Evolutionary conservation across 441 rosid species (phyloP), one percentile per base, ranked within the genome.

Genomic region (Pelargonium myrrhifolium): DNA sequence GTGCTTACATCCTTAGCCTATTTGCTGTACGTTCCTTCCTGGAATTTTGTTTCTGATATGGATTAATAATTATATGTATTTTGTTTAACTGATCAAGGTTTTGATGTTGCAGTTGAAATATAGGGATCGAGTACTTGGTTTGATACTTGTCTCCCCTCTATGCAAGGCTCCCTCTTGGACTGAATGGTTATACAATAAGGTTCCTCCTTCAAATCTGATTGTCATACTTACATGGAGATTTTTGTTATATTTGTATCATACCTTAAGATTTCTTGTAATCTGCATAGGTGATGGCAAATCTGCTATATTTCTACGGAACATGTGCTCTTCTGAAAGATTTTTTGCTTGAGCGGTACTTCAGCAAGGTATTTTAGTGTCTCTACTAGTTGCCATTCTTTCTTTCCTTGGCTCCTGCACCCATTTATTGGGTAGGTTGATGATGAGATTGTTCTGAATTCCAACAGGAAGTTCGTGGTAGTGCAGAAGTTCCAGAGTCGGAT

Each of bases 171-270:
- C 99, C 67, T 93, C 97, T 53, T 93, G 96, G 96, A 82, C 96
- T 65, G 98, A 93, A 82, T 93, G 98, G 98, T 71, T 93, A 67
- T 87, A 78, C 71, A 89, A 91, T 71, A 93, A 93, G 98, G 98
- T 93, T 49, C 42, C 60, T 77, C 62, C 53, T 68, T 64, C 69
- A 56, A 49, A 63, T 72, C 60, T 55, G 64, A 26, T 68, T 67
- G 7, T 71, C 24, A 26, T 62, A 47, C 26, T 64, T 60, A 6
- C 7, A 47, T 53, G 9, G 39, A 6, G 42, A 17, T 62, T 67
- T 63, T 11, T 39, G 3, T 65, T 43, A 15, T 21, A 42, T 43
- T 6, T 17, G 43, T 72, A 37, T 24, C 24, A 31, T 72, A 11
- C 71, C 70, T 47, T 17, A 65, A 55, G 22, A 53, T 42, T 53